Conservation (phyloP, 1,139 yeast species). For the Candida tetrigidarum region DNA sequence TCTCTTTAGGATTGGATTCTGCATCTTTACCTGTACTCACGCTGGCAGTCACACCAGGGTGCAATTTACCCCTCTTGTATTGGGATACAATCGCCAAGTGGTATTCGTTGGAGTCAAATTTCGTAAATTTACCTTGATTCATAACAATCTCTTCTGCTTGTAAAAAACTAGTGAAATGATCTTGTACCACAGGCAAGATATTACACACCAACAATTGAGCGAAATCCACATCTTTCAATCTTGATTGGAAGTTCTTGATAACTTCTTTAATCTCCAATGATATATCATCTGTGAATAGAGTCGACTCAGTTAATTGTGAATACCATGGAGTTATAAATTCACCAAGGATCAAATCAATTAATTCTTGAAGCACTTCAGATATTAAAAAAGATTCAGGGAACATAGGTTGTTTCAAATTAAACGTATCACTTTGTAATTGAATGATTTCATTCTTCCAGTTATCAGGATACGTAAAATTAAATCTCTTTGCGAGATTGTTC, state of each 20-base stretch:
- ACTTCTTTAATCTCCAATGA: constrained; percentile 51
- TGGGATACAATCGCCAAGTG: constrained; percentile 63
- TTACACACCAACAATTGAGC: constrained; percentile 61
- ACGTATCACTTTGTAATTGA: constrained; percentile 12
- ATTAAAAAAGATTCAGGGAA: constrained; percentile 56
- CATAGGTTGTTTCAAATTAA: constrained; percentile 28
- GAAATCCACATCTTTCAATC: constrained; percentile 53
- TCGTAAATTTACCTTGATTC: constrained; percentile 19
- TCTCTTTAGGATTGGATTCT: constrained; percentile 48
- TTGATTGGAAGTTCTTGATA: constrained; percentile 39
- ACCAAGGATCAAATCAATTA: constrained; percentile 55
- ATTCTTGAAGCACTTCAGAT: constrained; percentile 54
- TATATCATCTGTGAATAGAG: constrained; percentile 58
- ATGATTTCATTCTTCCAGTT: constrained; percentile 31
- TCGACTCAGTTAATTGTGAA: constrained; percentile 47
- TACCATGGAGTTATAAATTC: constrained; percentile 77
- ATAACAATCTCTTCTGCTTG: constrained; percentile 54
- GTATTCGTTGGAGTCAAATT: constrained; percentile 45
- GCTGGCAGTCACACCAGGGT: constrained; percentile 56
- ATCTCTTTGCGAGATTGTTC: not conserved
- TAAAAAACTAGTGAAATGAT: constrained; percentile 61
- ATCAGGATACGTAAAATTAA: constrained; percentile 28
- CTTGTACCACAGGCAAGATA: constrained; percentile 66
- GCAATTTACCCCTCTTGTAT: constrained; percentile 61
- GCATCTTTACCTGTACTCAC: too few species aligned